These are phyloP conservation scores for Chalara sp. DNA, from an alignment of 2,329 filamentous ascomycete genomes.

Conservation along the genomic window DNA sequence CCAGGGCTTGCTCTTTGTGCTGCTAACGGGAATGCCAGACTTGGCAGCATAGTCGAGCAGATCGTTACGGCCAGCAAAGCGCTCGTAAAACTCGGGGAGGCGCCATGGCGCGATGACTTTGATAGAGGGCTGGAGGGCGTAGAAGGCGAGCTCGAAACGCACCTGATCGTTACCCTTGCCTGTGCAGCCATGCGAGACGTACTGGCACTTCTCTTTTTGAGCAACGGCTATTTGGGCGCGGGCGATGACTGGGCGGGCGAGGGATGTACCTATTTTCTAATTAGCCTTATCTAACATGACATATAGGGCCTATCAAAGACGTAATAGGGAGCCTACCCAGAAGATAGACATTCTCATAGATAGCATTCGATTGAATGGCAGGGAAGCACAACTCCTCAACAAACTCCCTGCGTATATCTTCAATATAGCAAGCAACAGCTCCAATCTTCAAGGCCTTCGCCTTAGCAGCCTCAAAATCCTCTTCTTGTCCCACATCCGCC, in stretches of 20 bases:
- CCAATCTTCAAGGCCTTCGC: slow-evolving; percentile 54
- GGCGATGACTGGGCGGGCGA: slow-evolving; percentile 66
- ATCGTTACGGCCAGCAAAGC: slow-evolving; percentile 65
- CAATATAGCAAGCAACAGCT: slow-evolving; percentile 33
- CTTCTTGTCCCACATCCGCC: slow-evolving; percentile 69
- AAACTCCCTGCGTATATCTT: slow-evolving; percentile 67
- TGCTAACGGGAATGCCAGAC: slow-evolving; percentile 64
- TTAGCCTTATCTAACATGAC: not conserved
- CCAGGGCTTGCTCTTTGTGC: slow-evolving; percentile 67
- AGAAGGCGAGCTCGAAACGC: slow-evolving; percentile 57
- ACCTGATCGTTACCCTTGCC: slow-evolving; percentile 62
- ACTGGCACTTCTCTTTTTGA: slow-evolving; percentile 46
- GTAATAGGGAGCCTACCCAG: slow-evolving; percentile 35
- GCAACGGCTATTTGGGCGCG: slow-evolving; percentile 59
- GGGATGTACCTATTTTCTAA: slow-evolving; percentile 41
- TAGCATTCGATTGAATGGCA: slow-evolving; percentile 67
- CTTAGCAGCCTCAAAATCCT: slow-evolving; percentile 68
- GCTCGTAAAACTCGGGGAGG: slow-evolving; percentile 61
- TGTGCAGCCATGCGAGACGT: slow-evolving; percentile 49
- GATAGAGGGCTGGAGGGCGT: slow-evolving; percentile 56
- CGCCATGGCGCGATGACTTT: slow-evolving; percentile 73
- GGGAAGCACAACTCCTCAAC: slow-evolving; percentile 70
- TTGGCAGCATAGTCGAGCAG: slow-evolving; percentile 64
- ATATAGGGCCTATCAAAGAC: not conserved
- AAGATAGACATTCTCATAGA: slow-evolving; percentile 62